phyloP scores from a whole-genome alignment of 805 yeast genomes.

The Ogataea nitratoaversa region DNA sequence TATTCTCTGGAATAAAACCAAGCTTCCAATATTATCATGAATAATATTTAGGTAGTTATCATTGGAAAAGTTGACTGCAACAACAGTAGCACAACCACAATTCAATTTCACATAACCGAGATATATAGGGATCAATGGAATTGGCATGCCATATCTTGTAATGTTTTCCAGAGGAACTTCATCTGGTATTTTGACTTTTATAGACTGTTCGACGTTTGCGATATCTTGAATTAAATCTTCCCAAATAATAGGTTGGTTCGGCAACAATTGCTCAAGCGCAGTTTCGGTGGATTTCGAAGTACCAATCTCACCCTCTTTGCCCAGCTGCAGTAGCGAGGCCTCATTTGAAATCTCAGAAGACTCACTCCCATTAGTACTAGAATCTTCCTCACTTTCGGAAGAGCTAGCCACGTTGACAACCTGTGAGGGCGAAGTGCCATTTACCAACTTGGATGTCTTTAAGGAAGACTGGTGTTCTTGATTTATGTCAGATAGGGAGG shows the following conservation, averaged over 20 bases:
- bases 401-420: too few relatives aligned
- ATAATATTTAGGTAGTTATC: constrained; percentile 3
- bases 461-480: too few relatives aligned
- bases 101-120: constrained; percentile 8
- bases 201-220: neutral
- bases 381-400: too few relatives aligned
- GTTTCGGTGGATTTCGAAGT: too few relatives aligned
- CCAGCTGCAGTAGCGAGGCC: too few relatives aligned
- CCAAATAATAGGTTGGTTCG: constrained; percentile 2
- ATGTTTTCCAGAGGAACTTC: constrained; percentile 3
- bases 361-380: too few relatives aligned
- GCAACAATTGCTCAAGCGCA: too few relatives aligned
- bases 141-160: constrained; percentile 1
- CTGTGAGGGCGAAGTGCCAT: too few relatives aligned
- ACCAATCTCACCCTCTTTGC: too few relatives aligned
- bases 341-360: too few relatives aligned
- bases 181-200: constrained; percentile 5
- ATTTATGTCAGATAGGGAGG: too few relatives aligned
- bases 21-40: constrained; percentile 1
- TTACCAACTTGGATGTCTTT: too few relatives aligned
- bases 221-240: constrained; percentile 13
- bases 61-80: constrained; percentile 14
- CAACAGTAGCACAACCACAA: neutral
- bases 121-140: constrained; percentile 19
- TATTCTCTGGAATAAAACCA: constrained; percentile 15